Conservation (phyloP, 768 basidiomycete genomes). For the Tulasnella sp. region DNA sequence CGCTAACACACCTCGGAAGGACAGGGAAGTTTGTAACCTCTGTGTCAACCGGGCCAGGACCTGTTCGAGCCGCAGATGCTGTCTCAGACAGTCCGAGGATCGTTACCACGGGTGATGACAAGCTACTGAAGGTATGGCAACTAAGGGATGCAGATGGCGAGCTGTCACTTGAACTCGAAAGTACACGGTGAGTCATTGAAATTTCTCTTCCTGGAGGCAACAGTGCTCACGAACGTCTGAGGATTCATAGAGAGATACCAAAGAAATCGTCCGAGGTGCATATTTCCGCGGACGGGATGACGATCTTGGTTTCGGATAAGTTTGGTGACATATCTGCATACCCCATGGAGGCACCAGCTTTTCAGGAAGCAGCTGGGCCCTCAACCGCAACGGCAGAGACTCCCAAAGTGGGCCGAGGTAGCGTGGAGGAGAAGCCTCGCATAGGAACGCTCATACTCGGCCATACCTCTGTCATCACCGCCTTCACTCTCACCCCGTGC, state of each 20-base stretch:
- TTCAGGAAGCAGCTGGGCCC: constrained; percentile 20
- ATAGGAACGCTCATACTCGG: constrained; percentile 66
- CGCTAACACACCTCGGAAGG: background rate
- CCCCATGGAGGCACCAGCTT: constrained; percentile 18
- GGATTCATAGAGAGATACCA: constrained; percentile 52
- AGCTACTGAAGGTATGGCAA: constrained; percentile 65
- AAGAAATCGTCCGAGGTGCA: constrained; percentile 67
- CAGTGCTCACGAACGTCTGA: background rate
- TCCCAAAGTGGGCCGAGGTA: constrained; percentile 27
- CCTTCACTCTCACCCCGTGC: constrained; percentile 54
- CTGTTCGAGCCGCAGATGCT: background rate
- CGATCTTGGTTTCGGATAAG: constrained; percentile 80
- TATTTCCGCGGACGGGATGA: constrained; percentile 49
- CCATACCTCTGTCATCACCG: constrained; percentile 77
- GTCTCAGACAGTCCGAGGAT: background rate
- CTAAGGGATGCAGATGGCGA: constrained; percentile 29
- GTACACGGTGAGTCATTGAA: constrained; percentile 39
- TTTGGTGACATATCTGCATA: constrained; percentile 90
- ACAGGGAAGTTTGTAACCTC: background rate
- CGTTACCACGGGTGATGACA: constrained; percentile 47
- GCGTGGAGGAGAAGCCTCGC: constrained; percentile 58
- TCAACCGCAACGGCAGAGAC: constrained; percentile 17
- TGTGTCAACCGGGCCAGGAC: background rate
- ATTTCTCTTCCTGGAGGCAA: background rate
- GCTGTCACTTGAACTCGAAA: constrained; percentile 37